These are phyloP conservation scores for Colletotrichum simmondsii DNA, from an alignment of 2,329 filamentous ascomycete genomes.

Conservation along the genomic window DNA sequence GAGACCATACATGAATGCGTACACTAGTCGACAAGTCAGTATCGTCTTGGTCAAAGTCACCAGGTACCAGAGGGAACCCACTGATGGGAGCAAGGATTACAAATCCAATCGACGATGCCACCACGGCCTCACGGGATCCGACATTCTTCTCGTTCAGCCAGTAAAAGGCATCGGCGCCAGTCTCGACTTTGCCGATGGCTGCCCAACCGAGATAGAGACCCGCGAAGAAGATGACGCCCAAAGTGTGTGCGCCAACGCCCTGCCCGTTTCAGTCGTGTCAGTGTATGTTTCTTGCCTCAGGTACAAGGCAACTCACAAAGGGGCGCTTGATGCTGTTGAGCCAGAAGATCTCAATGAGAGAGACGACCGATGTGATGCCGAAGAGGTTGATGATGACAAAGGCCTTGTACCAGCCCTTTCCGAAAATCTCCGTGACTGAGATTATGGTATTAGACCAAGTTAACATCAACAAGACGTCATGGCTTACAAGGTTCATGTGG, in stretches of 20 bases:
- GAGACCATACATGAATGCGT: constrained; percentile 60
- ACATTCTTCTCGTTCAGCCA: constrained; percentile 60
- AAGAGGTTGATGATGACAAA: constrained; percentile 60
- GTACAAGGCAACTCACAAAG: constrained; percentile 48
- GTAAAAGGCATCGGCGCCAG: constrained; percentile 59
- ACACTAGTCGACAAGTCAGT: constrained; percentile 48
- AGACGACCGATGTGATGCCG: constrained; percentile 54
- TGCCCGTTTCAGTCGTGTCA: constrained; percentile 39
- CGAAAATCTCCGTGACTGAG: constrained; percentile 59
- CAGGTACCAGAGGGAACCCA: constrained; percentile 45
- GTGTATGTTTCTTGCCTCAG: neutral
- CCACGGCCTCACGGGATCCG: constrained; percentile 55
- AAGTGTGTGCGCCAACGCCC: constrained; percentile 56
- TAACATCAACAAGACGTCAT: neutral
- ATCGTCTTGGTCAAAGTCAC: constrained; percentile 4
- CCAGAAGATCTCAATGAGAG: constrained; percentile 56
- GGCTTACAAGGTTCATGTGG: constrained; percentile 33
- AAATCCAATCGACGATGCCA: constrained; percentile 57
- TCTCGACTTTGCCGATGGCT: constrained; percentile 56
- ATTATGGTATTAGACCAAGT: neutral
- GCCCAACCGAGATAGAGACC: constrained; percentile 62
- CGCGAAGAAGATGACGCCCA: constrained; percentile 52
- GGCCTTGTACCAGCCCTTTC: constrained; percentile 57
- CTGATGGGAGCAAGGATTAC: constrained; percentile 54
- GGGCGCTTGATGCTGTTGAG: constrained; percentile 66